phyloP scores from a whole-genome alignment of 176 grass and related monocot genomes.

The Phragmites australis region DNA sequence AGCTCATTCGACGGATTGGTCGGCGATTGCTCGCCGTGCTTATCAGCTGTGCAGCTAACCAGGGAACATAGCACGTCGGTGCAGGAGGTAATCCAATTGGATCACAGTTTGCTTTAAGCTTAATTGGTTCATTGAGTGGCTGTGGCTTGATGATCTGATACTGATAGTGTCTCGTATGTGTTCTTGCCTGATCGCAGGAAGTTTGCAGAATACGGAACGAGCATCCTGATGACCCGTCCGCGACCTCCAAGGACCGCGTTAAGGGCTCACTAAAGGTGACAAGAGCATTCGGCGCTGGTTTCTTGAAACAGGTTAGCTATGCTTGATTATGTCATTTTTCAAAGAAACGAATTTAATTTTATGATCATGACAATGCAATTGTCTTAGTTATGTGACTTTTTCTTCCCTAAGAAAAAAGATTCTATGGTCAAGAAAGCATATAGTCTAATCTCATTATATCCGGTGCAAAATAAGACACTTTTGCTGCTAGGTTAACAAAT shows the following conservation, averaged over 20 bases:
- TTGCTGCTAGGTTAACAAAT: slow-evolving; percentile 40
- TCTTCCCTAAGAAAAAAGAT: background rate
- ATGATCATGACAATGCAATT: background rate
- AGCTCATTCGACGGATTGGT: slow-evolving; percentile 54
- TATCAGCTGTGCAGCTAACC: slow-evolving; percentile 79
- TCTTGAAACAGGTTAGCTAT: slow-evolving; percentile 84
- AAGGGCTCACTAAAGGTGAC: slow-evolving; percentile 98
- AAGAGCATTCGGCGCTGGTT: slow-evolving; percentile 90
- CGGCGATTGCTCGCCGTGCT: slow-evolving; percentile 44
- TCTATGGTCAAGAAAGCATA: background rate
- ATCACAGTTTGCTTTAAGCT: background rate
- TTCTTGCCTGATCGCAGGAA: slow-evolving; percentile 55
- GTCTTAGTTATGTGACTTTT: background rate
- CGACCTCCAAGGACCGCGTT: slow-evolving; percentile 75
- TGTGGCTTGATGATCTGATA: background rate
- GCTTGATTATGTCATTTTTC: slow-evolving; percentile 18
- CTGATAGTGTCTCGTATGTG: background rate
- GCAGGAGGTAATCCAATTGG: slow-evolving; percentile 47
- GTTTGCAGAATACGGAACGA: slow-evolving; percentile 78
- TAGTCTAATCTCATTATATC: slow-evolving; percentile 13
- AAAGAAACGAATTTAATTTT: background rate
- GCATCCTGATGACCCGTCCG: slow-evolving; percentile 78
- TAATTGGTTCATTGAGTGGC: background rate
- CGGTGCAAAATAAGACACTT: slow-evolving; percentile 39
- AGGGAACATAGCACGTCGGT: slow-evolving; percentile 87